Base-by-base conservation (phyloP, 2,329 filamentous ascomycete genomes). In the Diaporthe sp. region DNA sequence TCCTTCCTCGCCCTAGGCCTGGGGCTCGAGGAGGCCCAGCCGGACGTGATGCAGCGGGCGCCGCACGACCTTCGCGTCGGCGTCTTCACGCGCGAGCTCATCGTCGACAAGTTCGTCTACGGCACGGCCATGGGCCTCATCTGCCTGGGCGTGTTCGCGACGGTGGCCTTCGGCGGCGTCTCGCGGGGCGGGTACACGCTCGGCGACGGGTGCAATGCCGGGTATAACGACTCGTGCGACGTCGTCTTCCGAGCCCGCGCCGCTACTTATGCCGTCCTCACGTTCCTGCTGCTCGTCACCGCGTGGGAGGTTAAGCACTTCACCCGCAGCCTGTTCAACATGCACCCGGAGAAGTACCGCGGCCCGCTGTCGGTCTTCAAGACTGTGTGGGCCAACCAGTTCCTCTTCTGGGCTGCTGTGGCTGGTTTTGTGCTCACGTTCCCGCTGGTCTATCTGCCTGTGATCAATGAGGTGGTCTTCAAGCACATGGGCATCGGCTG, bases 261-360 rank as follows among this genome's bases (percentile, higher is more conserved):
- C 0, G 91, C 92, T 0, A 92, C 91, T 6, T 95, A 93, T 80
- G 91, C 92, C 0, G 92, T 90, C 9, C 82, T 95, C 55, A 93
- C 91, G 55, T 94, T 93, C 85, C 85, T 92, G 64, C 86, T 93
- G 8, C 85, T 95, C 9, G 88, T 94, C 73, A 91, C 92, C 0
- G 91, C 93, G 0, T 94, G 92, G 92, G 92, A 95, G 82, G 91
- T 93, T 79, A 92, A 94, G 81, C 91, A 94, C 78, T 92, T 93
- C 82, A 90, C 90, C 22, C 89, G 91, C 60, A 92, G 90, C 28
- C 87, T 95, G 78, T 95, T 95, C 83, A 87, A 88, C 78, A 92
- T 94, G 89, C 86, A 91, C 75, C 86, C 87, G 0, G 85, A 87
- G 76, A 81, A 85, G 45, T 89, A 86, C 83, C 78, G 78, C 4